Evolutionary conservation across 495 filamentous ascomycete genomes (phyloP).

Genomic region (Aspergillus homomorphus): DNA sequence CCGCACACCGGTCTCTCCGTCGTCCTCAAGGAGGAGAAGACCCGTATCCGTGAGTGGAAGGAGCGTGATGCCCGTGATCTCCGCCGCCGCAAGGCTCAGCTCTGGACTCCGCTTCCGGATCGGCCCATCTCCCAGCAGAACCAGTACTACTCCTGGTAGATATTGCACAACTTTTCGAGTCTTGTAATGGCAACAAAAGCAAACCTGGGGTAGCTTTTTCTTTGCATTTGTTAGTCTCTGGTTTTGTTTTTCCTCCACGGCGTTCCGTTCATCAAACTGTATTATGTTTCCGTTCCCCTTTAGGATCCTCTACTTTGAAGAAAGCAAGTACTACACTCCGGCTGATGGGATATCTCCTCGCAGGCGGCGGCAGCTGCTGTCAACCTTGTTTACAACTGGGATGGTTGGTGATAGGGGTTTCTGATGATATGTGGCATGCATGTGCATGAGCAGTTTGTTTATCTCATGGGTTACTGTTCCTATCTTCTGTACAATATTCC

Average conservation of each 20-base stretch:
- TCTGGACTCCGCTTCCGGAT: conserved; percentile 85
- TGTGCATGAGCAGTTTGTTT: neutral
- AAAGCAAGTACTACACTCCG: neutral
- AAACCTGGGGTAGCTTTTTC: neutral
- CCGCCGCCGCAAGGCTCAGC: conserved; percentile 59
- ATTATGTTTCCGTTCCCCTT: neutral
- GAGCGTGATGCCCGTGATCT: conserved; percentile 75
- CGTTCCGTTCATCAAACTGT: neutral
- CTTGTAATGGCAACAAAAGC: conserved; percentile 2
- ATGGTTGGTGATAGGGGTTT: neutral
- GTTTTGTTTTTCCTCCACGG: conserved; percentile 1
- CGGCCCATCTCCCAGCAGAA: conserved; percentile 59
- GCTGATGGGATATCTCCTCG: too few species aligned
- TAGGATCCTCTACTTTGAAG: neutral
- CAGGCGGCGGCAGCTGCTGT: too few species aligned
- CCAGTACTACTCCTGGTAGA: conserved; percentile 86
- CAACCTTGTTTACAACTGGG: neutral
- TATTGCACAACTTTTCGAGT: conserved; percentile 16
- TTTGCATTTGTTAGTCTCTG: neutral
- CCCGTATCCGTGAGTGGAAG: conserved; percentile 71
- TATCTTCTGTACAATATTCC: conserved; percentile 22
- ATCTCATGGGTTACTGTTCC: conserved; percentile 1
- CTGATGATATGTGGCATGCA: neutral
- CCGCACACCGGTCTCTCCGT: conserved; percentile 77
- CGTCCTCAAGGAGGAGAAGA: conserved; percentile 88